Evolutionary conservation across 768 basidiomycete genomes (phyloP).

Genomic region (Leccinum imitatum): DNA sequence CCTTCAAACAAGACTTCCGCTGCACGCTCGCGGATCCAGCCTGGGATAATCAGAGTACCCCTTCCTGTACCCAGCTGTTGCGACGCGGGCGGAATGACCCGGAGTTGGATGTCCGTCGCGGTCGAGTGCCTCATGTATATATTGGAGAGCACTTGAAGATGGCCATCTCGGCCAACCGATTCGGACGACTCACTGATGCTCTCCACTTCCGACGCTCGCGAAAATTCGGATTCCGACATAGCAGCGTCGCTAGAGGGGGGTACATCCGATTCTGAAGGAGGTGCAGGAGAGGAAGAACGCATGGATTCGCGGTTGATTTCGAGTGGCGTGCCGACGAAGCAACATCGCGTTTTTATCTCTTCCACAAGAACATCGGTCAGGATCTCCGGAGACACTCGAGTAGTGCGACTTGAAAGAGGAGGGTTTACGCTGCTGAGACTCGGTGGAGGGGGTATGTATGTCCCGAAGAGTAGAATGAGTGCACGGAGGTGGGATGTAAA

Average conservation of each 20-base stretch:
- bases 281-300: constrained; percentile 32
- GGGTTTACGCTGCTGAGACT: constrained; percentile 65
- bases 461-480: constrained; percentile 80
- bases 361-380: constrained; percentile 82
- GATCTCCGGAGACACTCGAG: constrained; percentile 73
- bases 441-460: constrained; percentile 79
- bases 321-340: constrained; percentile 76
- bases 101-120: constrained; percentile 70
- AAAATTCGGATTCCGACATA: constrained; percentile 67
- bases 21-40: constrained; percentile 92
- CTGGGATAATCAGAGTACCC: constrained; percentile 83
- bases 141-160: constrained; percentile 28
- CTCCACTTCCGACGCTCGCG: constrained; percentile 48
- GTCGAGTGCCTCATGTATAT: constrained; percentile 48
- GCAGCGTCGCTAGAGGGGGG: constrained; percentile 53
- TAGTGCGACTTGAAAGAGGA: constrained; percentile 59
- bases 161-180: background rate
- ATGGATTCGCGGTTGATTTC: constrained; percentile 37
- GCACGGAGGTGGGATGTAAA: constrained; percentile 77
- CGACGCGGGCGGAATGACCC: constrained; percentile 61
- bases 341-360: constrained; percentile 86
- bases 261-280: constrained; percentile 39
- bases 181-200: constrained; percentile 46
- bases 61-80: constrained; percentile 71
- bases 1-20: constrained; percentile 90